Evolutionary conservation across 2,329 filamentous ascomycete genomes (phyloP).

Genomic region (Dryadomyces sulphureus): DNA sequence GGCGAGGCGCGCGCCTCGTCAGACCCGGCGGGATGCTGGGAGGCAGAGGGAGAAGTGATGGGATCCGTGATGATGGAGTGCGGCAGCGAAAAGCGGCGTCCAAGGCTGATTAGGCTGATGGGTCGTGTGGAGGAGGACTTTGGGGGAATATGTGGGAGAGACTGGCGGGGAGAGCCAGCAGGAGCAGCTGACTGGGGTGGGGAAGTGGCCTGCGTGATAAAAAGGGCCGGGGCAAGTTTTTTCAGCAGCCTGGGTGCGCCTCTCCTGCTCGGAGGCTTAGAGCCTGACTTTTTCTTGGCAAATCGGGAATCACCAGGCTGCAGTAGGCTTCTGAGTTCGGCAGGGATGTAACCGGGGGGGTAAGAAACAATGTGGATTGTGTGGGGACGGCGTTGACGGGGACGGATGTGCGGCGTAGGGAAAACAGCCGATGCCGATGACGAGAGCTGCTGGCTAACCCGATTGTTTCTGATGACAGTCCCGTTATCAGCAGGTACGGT

Average conservation of each 20-base stretch:
- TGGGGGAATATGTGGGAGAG: neutral
- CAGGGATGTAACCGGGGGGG: conserved; percentile 24
- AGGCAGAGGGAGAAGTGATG: neutral
- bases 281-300: neutral
- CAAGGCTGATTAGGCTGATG: conserved; percentile 7
- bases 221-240: neutral
- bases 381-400: conserved; percentile 35
- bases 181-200: neutral
- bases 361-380: conserved; percentile 40
- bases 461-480: conserved; percentile 15
- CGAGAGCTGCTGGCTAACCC: conserved; percentile 13
- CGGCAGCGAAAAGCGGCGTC: conserved; percentile 13
- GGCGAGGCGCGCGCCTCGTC: neutral
- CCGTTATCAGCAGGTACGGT: conserved; percentile 8
- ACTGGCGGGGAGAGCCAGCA: neutral
- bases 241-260: neutral
- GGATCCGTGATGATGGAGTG: neutral
- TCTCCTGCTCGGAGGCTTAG: too few relatives aligned
- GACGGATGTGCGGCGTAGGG: conserved; percentile 29
- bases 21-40: neutral
- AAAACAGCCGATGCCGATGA: conserved; percentile 13
- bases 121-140: neutral
- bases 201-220: neutral
- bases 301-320: neutral
- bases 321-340: conserved; percentile 19